Base-by-base conservation (phyloP, 202 grass and related monocot genomes). In the Setaria viridis region DNA sequence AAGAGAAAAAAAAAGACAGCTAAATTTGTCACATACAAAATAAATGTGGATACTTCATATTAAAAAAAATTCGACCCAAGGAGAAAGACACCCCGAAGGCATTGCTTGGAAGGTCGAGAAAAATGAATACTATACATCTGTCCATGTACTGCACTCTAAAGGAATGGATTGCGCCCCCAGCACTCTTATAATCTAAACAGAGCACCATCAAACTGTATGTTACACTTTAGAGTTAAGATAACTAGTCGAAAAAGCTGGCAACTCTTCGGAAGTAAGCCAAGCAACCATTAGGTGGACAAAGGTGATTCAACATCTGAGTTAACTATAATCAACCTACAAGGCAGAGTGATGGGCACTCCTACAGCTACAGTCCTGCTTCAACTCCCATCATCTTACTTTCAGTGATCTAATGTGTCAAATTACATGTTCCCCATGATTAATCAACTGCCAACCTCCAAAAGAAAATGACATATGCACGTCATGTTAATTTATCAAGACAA, bases 1-100 rank as follows among this genome's bases (percentile, higher is more conserved):
- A 60, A 60, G 35, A 29, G 9, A 5, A 13, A 54, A 7, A 60
- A 29, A 20, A 14, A 14, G 4, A 25, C 16, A 3, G 8, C 21
- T 59, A 71, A 71, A 69, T 25, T 17, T 34, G 37, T 5, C n/a
- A 81, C 32, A 35, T 73, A 49, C 55, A 72, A 62, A 72, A 82
- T 10, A 63, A 64, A 51, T 15, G 17, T 51, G 17, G 16, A 74
- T 42, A 63, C 34, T 43, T n/a, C 1, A 9, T 32, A 19, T 46
- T 50, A 11, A 42, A 60, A 60, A 60, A 21, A 60, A 60, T 7
- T 21, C 54, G 17, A 20, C 6, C 6, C 7, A 58, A 59, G 17
- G 17, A 20, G 54, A n/a, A 3, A 54, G 51, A 9, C 54, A 59
- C 2, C 2, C n/a, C n/a, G 3, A 29, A 21, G 57, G n/a, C n/a